Base-by-base conservation (phyloP, 2,329 filamentous ascomycete species). In the Talaromyces piceae region DNA sequence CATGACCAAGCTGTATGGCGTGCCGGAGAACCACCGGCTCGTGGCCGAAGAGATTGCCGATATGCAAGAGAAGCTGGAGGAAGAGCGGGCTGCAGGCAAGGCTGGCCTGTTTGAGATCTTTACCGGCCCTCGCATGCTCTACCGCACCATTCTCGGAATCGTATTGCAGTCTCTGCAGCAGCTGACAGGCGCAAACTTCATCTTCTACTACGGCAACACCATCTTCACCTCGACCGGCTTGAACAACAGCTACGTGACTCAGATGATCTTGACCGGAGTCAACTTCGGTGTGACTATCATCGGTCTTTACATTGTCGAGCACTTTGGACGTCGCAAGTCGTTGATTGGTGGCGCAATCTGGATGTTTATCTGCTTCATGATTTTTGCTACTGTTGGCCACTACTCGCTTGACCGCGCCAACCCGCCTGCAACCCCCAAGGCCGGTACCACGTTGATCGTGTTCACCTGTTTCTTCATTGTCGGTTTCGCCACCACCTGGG, bases 401-500 rank as follows among this genome's bases (percentile, higher is more conserved):
- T 73, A 70, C 57, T 62, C 67, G 25, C 64, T 74, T 3, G 60
- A 73, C 57, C 49, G 54, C 8, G 53, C 59, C 20, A 53, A 74
- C 43, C 77, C 74, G 0, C 66, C 67, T 4, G 62, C 64, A 30
- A 77, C 71, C 57, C 64, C 67, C 5, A 65, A 70, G 3, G 75
- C 80, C 11, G 84, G 84, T 9, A 79, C 81, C 5, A 77, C 83
- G 54, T 83, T 88, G 78, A 87, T 89, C 57, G 80, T 86, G 8
- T 80, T 84, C 49, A 82, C 84, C 2, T 87, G 82, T 67, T 79
- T 88, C 73, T 89, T 88, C 68, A 88, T 89, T 51, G 78, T 81
- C 45, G 83, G 80, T 1, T 90, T 87, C 58, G 85, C 85, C 23
- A 73, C 74, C 26, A 87, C 83, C 12, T 88, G 83, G 84, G 85